Evolutionary conservation across 192 early-diverging fungal species (phyloP), one percentile per base, ranked within the genome.

Genomic region (Radiomyces spectabilis): DNA sequence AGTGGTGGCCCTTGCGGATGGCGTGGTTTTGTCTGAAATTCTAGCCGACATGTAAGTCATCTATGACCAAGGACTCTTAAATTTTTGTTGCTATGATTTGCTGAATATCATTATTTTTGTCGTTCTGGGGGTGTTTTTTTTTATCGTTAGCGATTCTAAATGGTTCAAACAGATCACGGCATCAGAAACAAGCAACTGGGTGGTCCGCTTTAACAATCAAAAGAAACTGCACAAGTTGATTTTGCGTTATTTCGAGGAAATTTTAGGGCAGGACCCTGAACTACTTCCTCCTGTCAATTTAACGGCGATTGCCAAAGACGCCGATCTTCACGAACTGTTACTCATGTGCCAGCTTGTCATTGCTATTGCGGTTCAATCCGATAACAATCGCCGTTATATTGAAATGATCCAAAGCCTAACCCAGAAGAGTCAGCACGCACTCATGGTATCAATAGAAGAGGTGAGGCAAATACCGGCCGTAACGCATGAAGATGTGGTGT

Each of bases 381-480:
- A 88, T 41, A 69, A 85, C 38, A 99, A 97, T 65, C 84, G 87
- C 51, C 64, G 61, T 9, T 94, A 92, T 59, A 92, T 99, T 62
- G 77, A 76, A 54, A 88, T 85, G 71, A 97, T 97, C 66, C 90
- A 91, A 75, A 73, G 71, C 19, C 62, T 99, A 22, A 68, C 65
- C 24, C 79, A 82, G 51, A 75, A 78, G 15, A 77, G 78, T 24
- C 96, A 99, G 68, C 84, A 89, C 64, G 77, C 81, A 8, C 72
- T 99, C 43, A 99, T 99, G 96, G 70, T 92, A 3, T 81, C 84
- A 7, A 89, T 99, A 50, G 96, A 97, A 67, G 74, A 76, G 63
- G 87, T 91, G 70, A 35, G 55, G 18, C 7, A 49, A 19, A 49
- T 24, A 46, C 13, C 13, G 16, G 24, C 18, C 7, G 1, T 21